A percentile compares a stretch with the other conserved stretches of the same genome.
These are phyloP conservation scores for Mesembryanthemum crystallinum DNA, from an alignment of 148 eudicot genomes.

Conservation along the genomic window DNA sequence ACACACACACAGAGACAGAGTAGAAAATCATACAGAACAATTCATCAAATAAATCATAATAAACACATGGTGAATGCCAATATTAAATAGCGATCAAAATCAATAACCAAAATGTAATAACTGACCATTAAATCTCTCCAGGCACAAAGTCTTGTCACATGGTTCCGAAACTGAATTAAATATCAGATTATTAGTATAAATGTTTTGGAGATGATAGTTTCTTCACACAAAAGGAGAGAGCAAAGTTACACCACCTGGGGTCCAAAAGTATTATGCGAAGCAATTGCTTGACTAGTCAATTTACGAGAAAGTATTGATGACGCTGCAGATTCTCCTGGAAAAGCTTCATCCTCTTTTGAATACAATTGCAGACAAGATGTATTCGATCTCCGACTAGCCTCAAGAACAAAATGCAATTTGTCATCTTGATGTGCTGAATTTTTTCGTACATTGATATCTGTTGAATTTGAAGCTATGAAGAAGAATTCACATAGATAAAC, in stretches of 20 bases:
- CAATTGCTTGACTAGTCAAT: constrained; percentile 52
- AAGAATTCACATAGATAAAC: not conserved
- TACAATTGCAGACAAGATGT: constrained; percentile 78
- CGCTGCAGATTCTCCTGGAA: constrained; percentile 84
- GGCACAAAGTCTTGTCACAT: constrained; percentile 66
- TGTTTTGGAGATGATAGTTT: constrained; percentile 1
- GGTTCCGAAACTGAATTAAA: constrained; percentile 60
- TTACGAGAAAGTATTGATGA: constrained; percentile 80
- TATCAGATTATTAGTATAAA: constrained; percentile 12
- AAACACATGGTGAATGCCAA: not conserved
- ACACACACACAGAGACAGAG: not conserved
- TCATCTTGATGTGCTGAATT: constrained; percentile 67
- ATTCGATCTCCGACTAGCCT: constrained; percentile 82
- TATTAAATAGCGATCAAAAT: constrained; percentile 4
- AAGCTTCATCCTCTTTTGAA: constrained; percentile 69
- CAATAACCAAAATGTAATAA: constrained; percentile 21
- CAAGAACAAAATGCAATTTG: constrained; percentile 60
- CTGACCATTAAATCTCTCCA: constrained; percentile 99
- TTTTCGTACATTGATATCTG: constrained; percentile 43
- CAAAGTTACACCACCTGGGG: constrained; percentile 40
- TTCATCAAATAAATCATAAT: not conserved
- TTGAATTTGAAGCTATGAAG: constrained; percentile 30
- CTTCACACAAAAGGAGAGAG: not conserved
- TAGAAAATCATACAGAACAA: not conserved
- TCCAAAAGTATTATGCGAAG: constrained; percentile 19